Conservation (phyloP, 2,329 filamentous ascomycete species). For the Nemania serpens region DNA sequence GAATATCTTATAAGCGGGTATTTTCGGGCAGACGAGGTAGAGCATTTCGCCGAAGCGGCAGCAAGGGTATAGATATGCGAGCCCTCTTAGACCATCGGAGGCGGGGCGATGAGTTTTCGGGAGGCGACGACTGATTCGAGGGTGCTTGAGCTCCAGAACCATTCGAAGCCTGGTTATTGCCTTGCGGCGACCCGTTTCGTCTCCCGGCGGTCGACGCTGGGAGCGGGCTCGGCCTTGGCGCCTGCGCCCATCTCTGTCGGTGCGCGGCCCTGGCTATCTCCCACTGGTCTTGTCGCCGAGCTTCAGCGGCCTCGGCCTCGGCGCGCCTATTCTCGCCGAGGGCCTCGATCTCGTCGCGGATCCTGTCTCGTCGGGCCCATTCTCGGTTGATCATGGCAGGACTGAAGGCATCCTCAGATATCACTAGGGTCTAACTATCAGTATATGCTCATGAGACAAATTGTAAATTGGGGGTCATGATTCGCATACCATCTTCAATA, state of each 20-base stretch:
- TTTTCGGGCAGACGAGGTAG: neutral
- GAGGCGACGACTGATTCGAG: neutral
- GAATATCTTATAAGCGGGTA: neutral
- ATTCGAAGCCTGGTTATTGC: neutral
- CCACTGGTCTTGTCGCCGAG: neutral
- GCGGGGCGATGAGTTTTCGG: neutral
- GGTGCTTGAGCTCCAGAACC: neutral
- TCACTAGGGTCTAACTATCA: neutral
- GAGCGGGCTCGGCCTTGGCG: neutral
- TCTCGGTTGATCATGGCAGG: conserved; percentile 7
- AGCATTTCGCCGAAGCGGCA: neutral
- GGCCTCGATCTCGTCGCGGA: conserved; percentile 3
- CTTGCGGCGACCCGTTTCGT: neutral
- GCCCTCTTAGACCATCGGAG: neutral
- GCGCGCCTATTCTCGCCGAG: neutral
- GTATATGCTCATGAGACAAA: neutral
- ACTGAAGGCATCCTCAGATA: conserved; percentile 3
- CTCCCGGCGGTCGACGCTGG: neutral
- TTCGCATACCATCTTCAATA: conserved; percentile 2
- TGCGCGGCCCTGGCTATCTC: conserved; percentile 1
- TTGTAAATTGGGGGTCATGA: neutral
- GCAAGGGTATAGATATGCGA: neutral
- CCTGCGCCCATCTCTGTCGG: conserved; percentile 1
- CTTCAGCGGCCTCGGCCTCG: conserved; percentile 2
- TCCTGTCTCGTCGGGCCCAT: conserved; percentile 9